A percentile compares a stretch with the other conserved stretches of the same genome.
These are phyloP conservation scores for Tulasnella sp. DNA, from an alignment of 768 basidiomycete species.

Conservation along the genomic window DNA sequence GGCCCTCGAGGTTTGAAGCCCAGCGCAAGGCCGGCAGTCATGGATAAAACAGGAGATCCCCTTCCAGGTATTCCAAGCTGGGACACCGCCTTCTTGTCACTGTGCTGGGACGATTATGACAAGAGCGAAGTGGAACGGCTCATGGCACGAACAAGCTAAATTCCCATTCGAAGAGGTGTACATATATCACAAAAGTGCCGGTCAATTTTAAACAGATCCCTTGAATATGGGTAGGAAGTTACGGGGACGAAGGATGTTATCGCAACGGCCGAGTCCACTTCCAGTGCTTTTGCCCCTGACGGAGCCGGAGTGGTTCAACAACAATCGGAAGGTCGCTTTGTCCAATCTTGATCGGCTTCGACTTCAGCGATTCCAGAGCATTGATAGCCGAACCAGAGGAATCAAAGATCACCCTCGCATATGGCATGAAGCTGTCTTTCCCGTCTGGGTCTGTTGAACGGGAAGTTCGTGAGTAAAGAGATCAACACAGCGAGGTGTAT, in stretches of 20 bases:
- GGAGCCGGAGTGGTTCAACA: conserved; percentile 1
- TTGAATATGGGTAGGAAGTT: neutral
- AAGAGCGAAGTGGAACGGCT: conserved; percentile 15
- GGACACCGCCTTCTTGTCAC: conserved; percentile 53
- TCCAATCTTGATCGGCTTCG: neutral
- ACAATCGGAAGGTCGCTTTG: conserved; percentile 1
- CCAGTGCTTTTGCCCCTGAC: neutral
- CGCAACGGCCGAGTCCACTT: neutral
- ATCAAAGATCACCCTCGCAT: conserved; percentile 12
- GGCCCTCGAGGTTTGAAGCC: neutral
- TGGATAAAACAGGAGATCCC: conserved; percentile 40
- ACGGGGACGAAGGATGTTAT: neutral
- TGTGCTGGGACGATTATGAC: conserved; percentile 61
- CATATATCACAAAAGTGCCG: neutral
- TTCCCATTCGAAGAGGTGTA: neutral
- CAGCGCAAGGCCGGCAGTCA: neutral
- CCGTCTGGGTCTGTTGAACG: conserved; percentile 3
- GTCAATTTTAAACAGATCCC: neutral
- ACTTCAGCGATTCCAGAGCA: neutral
- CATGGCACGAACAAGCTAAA: neutral
- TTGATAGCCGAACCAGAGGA: neutral
- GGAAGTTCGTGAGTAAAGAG: neutral
- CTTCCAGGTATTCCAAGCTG: conserved; percentile 41
- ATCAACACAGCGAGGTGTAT: neutral
- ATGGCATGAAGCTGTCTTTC: conserved; percentile 20